Evolutionary conservation across 1,284 basidiomycete species (phyloP).

Genomic region (Cryptococcus sp.): DNA sequence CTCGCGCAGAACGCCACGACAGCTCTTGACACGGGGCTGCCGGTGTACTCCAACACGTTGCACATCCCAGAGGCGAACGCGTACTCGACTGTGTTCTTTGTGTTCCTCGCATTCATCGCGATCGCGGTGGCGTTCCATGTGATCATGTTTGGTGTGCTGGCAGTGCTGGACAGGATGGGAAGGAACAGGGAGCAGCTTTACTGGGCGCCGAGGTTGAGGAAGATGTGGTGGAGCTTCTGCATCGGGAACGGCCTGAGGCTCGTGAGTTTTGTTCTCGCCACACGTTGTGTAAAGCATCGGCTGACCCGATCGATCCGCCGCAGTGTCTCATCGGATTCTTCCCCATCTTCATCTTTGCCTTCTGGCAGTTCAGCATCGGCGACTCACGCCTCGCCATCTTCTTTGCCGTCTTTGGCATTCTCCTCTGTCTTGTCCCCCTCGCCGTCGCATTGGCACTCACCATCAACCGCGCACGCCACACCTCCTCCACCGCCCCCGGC

Average conservation of each 20-base stretch:
- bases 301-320: not conserved
- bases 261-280: conserved; percentile 24
- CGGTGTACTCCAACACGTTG: conserved; percentile 71
- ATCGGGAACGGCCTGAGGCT: conserved; percentile 48
- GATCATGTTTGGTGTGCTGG: conserved; percentile 56
- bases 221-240: conserved; percentile 53
- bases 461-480: conserved; percentile 27
- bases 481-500: conserved; percentile 28
- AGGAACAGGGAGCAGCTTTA: conserved; percentile 31
- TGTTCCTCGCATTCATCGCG: conserved; percentile 61
- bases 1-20: conserved; percentile 54
- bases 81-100: conserved; percentile 76
- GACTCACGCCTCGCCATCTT: conserved; percentile 79
- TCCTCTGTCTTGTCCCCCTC: conserved; percentile 58
- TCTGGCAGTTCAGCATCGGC: conserved; percentile 82
- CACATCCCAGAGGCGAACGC: conserved; percentile 74
- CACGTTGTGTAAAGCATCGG: not conserved
- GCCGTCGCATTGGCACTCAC: conserved; percentile 47
- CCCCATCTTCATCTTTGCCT: conserved; percentile 70
- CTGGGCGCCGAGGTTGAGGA: conserved; percentile 51
- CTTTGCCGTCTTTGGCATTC: conserved; percentile 59
- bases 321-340: conserved; percentile 63
- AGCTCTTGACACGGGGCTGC: conserved; percentile 66
- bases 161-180: conserved; percentile 39
- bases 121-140: conserved; percentile 57